phyloP scores from a whole-genome alignment of 192 early-diverging fungal genomes.

The Dissophora globulifera region DNA sequence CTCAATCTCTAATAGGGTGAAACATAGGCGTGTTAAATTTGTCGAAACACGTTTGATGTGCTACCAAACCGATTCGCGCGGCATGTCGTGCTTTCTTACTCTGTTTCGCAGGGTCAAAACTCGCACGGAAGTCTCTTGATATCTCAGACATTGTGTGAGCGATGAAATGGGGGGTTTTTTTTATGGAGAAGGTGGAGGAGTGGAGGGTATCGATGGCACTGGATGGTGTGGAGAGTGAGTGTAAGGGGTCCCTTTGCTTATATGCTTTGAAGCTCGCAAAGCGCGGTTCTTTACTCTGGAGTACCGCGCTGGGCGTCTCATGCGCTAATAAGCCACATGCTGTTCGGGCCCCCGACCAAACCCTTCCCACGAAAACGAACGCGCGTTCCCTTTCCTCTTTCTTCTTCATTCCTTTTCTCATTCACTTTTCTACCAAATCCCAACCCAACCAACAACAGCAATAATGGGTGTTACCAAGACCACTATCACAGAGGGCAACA shows the following conservation, averaged over 20 bases:
- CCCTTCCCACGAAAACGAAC: too few relatives aligned
- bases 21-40: neutral
- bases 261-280: neutral
- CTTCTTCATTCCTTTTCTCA: too few relatives aligned
- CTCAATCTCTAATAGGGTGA: conserved; percentile 13
- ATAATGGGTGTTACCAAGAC: conserved; percentile 27
- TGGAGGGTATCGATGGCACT: too few relatives aligned
- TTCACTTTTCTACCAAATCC: neutral
- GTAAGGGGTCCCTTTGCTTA: too few relatives aligned
- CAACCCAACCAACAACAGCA: neutral
- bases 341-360: too few relatives aligned
- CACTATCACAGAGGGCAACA: conserved; percentile 23
- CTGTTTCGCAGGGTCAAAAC: conserved; percentile 40
- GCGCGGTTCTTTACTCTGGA: conserved; percentile 14
- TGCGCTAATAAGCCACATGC: too few relatives aligned
- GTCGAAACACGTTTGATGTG: too few relatives aligned
- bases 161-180: neutral
- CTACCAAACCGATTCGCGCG: too few relatives aligned
- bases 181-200: neutral
- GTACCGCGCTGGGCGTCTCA: too few relatives aligned
- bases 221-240: too few relatives aligned
- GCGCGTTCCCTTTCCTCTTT: neutral
- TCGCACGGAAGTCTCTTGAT: conserved; percentile 34
- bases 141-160: conserved; percentile 25
- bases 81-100: too few relatives aligned